Conservation (phyloP, 345 rosid species). For the Noccaea bulbosa region DNA sequence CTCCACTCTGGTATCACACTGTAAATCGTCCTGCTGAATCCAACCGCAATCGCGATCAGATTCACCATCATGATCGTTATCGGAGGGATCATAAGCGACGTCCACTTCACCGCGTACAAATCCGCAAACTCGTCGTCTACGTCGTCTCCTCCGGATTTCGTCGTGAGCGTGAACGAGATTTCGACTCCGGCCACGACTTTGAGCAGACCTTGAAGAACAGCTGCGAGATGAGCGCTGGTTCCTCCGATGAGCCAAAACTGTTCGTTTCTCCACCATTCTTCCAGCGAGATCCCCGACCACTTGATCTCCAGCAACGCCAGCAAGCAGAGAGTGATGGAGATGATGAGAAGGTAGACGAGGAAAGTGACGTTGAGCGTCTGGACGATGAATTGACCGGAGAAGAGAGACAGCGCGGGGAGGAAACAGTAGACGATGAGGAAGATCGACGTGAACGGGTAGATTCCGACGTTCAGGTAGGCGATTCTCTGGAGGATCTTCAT, state of each 20-base stretch:
- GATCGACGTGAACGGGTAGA: constrained; percentile 94
- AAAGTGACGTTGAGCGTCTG: constrained; percentile 79
- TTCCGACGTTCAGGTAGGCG: constrained; percentile 92
- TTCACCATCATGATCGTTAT: constrained; percentile 92
- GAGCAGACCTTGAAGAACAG: constrained; percentile 89
- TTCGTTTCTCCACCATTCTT: constrained; percentile 99
- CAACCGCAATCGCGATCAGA: constrained; percentile 89
- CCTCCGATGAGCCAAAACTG: constrained; percentile 99
- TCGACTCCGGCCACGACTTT: constrained; percentile 94
- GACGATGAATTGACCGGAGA: constrained; percentile 97
- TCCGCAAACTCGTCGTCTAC: constrained; percentile 93
- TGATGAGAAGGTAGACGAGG: constrained; percentile 78
- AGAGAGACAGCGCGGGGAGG: constrained; percentile 93
- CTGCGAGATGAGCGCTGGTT: constrained; percentile 96
- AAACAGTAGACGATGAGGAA: constrained; percentile 97
- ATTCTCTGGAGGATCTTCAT: constrained; percentile 93
- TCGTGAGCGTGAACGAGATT: constrained; percentile 87
- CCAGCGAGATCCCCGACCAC: constrained; percentile 94
- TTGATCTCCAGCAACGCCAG: constrained; percentile 92
- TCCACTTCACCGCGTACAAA: constrained; percentile 81
- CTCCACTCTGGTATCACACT: constrained; percentile 90
- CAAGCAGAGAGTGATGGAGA: constrained; percentile 72
- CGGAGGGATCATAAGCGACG: constrained; percentile 91
- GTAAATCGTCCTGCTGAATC: constrained; percentile 90
- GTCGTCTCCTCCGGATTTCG: constrained; percentile 90